Evolutionary conservation across 768 basidiomycete species (phyloP), one percentile per base, ranked within the genome.

Genomic region (Lentinula guzmanii): DNA sequence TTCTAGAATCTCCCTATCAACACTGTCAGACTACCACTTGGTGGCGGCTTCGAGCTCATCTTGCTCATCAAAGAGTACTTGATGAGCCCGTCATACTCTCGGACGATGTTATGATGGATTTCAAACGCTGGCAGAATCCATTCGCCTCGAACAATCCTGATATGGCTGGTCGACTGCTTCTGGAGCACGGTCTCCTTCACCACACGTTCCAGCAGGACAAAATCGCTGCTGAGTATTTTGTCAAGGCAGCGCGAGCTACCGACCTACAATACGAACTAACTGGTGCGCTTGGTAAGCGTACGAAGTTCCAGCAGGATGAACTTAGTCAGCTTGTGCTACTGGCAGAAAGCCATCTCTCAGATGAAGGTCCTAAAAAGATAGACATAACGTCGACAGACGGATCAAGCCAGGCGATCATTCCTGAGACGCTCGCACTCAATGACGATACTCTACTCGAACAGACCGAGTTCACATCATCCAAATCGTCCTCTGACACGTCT

Each of bases 371-470:
- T 62, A 61, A 28, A 59, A 58, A 34, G 57, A 52, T 56, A 21
- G 58, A 55, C 15, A 34, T 21, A 21, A 62, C 58, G 31, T 55
- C 62, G 11, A 43, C 52, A 39, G 62, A 62, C 34, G 61, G 53
- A n/a, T 56, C 54, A 31, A 33, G 53, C 28, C 62, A 58, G n/a
- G 52, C 65, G 8, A 70, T 70, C 57, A 66, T 93, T 31, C 95
- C 96, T n/a, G 86, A 91, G 71, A 86, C 89, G 4, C 73, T 98
- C 31, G 77, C 80, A 2, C 80, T 98, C 52, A 96, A 98, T 72
- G 97, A 98, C 72, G 97, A 99, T 72, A 98, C 95, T 0, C 81
- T 99, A 16, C 82, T 99, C 43, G 97, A 99, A 74, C 86, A 90
- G 66, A 98, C 96, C 0, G 83, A 90, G 68, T 99, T 93, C 71